These are phyloP conservation scores for Hyphopichia burtonii DNA, from an alignment of 1,139 yeast genomes.

Conservation along the genomic window DNA sequence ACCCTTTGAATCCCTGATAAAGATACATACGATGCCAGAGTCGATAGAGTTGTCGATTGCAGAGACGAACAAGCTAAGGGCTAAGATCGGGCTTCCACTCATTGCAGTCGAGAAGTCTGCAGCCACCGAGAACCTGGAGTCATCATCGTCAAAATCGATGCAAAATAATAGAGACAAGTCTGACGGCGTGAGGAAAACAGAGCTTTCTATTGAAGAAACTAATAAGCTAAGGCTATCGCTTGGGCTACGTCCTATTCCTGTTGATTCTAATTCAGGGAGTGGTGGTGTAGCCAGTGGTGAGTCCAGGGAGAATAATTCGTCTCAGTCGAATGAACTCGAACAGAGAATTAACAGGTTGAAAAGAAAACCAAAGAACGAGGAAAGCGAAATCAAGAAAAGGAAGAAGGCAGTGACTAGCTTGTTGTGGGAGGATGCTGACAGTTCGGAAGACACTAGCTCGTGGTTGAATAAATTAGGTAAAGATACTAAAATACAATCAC, in stretches of 20 bases:
- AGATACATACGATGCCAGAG: constrained; percentile 5
- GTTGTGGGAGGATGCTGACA: constrained; percentile 12
- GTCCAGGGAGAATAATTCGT: no score
- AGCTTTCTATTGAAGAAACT: constrained; percentile 51
- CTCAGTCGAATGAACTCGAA: no score
- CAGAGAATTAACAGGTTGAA: no score
- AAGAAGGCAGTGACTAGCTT: constrained; percentile 13
- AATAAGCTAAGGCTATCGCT: constrained; percentile 47
- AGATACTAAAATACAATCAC: no score
- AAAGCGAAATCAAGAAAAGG: constrained; percentile 6
- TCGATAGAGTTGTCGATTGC: constrained; percentile 34
- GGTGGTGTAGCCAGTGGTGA: background rate
- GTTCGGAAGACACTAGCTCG: constrained; percentile 32
- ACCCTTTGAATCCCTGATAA: background rate
- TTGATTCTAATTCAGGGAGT: background rate
- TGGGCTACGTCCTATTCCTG: constrained; percentile 48
- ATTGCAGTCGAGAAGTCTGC: constrained; percentile 16
- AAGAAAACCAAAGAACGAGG: no score
- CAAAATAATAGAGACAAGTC: no score
- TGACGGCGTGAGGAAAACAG: constrained; percentile 5
- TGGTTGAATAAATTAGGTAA: constrained; percentile 34
- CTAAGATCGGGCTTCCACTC: constrained; percentile 28
- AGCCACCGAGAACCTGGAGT: background rate
- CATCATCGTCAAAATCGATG: background rate
- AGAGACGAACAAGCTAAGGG: constrained; percentile 39